A percentile compares a stretch with the other conserved stretches of the same genome.
phyloP scores from a whole-genome alignment of 1,139 yeast genomes.

The Yamadazyma kanchanaburiensis region DNA sequence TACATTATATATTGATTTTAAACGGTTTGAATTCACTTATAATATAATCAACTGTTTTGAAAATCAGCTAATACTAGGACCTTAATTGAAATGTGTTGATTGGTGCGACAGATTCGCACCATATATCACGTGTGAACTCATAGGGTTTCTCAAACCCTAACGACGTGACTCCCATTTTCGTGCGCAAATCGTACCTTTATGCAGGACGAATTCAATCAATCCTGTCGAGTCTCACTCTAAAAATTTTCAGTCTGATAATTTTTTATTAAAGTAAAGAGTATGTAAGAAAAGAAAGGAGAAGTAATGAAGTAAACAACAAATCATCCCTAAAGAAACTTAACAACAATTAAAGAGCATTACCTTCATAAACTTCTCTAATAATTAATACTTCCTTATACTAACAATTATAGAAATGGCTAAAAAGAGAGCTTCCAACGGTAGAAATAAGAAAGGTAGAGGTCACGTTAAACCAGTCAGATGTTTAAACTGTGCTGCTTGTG shows the following conservation, averaged over 20 bases:
- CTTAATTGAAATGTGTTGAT: constrained; percentile 6
- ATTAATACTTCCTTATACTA: constrained; percentile 11
- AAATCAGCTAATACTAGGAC: constrained; percentile 7
- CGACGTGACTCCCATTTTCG: too few relatives aligned
- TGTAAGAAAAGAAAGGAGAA: constrained; percentile 2
- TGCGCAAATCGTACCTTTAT: too few relatives aligned
- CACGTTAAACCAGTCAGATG: constrained; percentile 99
- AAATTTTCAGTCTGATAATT: constrained; percentile 8
- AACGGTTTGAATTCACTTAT: constrained; percentile 14
- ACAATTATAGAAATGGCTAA: constrained; percentile 78
- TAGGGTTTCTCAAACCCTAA: too few relatives aligned
- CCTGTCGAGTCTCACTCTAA: too few relatives aligned
- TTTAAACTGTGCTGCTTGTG: constrained; percentile 99
- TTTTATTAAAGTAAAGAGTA: constrained; percentile 8
- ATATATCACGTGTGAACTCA: constrained; percentile 3
- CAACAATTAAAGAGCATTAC: not conserved
- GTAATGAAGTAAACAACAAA: not conserved
- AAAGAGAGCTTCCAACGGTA: constrained; percentile 99
- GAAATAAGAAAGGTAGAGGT: constrained; percentile 99
- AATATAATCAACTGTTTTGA: constrained; percentile 3
- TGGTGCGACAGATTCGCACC: constrained; percentile 4
- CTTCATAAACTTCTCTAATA: not conserved
- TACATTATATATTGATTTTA: not conserved
- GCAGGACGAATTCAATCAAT: too few relatives aligned
- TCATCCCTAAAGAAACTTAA: not conserved